Base-by-base conservation (phyloP, 768 basidiomycete genomes). In the Psilocybe azurescens region DNA sequence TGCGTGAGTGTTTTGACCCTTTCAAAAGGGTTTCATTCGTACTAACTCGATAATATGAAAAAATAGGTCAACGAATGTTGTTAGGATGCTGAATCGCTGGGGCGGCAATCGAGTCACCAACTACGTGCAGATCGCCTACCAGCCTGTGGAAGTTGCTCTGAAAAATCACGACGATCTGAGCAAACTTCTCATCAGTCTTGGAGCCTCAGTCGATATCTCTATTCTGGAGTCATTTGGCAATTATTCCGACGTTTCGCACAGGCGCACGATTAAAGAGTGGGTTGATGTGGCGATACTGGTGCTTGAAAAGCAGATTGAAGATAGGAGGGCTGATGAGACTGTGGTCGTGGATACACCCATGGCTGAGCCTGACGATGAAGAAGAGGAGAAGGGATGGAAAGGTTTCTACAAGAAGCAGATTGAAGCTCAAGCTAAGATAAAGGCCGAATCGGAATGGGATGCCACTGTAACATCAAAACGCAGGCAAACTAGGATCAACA, bases 91-190 rank as follows among this genome's bases (percentile, higher is more conserved):
- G 29, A 69, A 70, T 32, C 56, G 65, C 3, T 74, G 73, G 55
- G 66, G 66, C 18, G 38, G 55, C 13, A 44, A 44, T n/a, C 41
- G 14, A 14, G 55, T 68, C 30, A 70, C 64, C 8, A 72, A 73
- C 47, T 70, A 70, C 41, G 63, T 79, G 9, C 54, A 74, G 14
- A 54, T 71, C 5, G 71, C 71, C 0, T 67, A 65, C 55, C 66
- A 68, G 18, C 79, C 81, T 2, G 39, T 79, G 4, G 81, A 84
- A 64, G 70, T 73, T 32, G 78, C 80, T 2, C 53, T 81, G 18
- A 47, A 54, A 1, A 57, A 65, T 4, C 69, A 73, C 60, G 78
- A 82, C 67, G 77, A 82, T 38, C 53, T 81, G 10, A 63, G 74
- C 3, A 75, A 77, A 18, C 69, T 82, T 6, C 74, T 82, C 14